Percentiles rank a stretch among this genome's conserved stretches.
Evolutionary conservation across 768 basidiomycete genomes (phyloP).

Genomic region (Kondoa malvinella): DNA sequence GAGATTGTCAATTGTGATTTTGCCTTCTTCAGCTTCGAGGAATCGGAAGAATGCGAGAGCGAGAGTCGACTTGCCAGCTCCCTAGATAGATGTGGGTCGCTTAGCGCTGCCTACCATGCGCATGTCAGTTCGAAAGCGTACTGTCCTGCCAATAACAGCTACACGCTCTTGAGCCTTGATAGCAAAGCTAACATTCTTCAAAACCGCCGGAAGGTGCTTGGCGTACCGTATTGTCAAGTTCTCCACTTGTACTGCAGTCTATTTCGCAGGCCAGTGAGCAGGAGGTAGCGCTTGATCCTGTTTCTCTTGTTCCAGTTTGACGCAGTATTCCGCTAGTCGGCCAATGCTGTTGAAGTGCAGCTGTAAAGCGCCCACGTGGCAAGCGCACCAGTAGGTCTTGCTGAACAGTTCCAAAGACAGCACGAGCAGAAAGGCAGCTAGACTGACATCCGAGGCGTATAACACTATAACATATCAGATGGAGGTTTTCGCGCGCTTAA

Average conservation of each 20-base stretch:
- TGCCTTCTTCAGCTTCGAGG: conserved; percentile 32
- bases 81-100: too few relatives aligned
- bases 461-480: too few relatives aligned
- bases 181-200: conserved; percentile 30
- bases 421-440: too few relatives aligned
- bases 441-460: too few relatives aligned
- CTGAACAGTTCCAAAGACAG: too few relatives aligned
- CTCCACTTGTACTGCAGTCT: background rate
- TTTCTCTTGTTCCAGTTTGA: conserved; percentile 29
- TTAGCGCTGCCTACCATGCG: too few relatives aligned
- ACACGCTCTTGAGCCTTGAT: conserved; percentile 34
- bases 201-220: conserved; percentile 30
- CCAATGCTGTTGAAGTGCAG: conserved; percentile 38
- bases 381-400: too few relatives aligned
- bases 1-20: conserved; percentile 32
- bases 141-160: conserved; percentile 46
- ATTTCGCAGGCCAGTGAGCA: background rate
- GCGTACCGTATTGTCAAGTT: conserved; percentile 15
- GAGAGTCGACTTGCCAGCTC: conserved; percentile 35
- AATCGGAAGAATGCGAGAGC: conserved; percentile 36
- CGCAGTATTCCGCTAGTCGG: conserved; percentile 33
- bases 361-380: background rate
- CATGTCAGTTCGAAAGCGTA: too few relatives aligned
- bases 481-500: too few relatives aligned
- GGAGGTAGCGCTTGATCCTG: conserved; percentile 30